A percentile compares a stretch with the other conserved stretches of the same genome.
Conservation (phyloP, 768 basidiomycete genomes). For the Mycena capillaripes region DNA sequence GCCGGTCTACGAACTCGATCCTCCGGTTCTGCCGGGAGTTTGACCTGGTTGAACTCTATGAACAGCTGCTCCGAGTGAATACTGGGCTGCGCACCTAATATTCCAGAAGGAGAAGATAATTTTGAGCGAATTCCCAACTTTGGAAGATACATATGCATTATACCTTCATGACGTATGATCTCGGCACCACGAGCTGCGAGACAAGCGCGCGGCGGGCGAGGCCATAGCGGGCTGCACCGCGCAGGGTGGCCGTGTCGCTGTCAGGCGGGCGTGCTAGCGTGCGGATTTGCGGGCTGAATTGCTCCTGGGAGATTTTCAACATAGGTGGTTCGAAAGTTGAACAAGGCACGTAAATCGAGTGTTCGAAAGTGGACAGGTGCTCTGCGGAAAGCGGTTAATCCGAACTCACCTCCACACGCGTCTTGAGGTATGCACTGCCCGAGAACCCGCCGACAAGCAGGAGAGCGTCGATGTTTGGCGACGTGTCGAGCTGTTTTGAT, state of each 20-base stretch:
- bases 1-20: conserved; percentile 89
- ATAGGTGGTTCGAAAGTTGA: conserved; percentile 13
- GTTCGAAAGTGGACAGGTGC: no score
- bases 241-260: conserved; percentile 89
- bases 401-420: conserved; percentile 76
- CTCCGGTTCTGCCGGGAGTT: conserved; percentile 88
- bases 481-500: conserved; percentile 21
- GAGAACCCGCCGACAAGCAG: conserved; percentile 93
- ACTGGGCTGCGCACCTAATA: not conserved
- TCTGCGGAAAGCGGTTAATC: not conserved
- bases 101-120: not conserved
- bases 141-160: conserved; percentile 20
- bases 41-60: conserved; percentile 65
- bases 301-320: conserved; percentile 60
- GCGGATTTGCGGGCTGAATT: conserved; percentile 73
- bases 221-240: conserved; percentile 92
- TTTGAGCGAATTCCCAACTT: not conserved
- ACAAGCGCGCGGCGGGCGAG: conserved; percentile 82
- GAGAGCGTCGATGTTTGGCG: conserved; percentile 75
- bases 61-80: not conserved
- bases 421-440: conserved; percentile 87
- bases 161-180: conserved; percentile 91
- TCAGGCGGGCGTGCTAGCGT: conserved; percentile 89
- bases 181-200: conserved; percentile 85
- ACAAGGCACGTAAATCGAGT: not conserved